A percentile compares a stretch with the other conserved stretches of the same genome.
These are phyloP conservation scores for Brassica incana DNA, from an alignment of 345 rosid genomes.

Conservation along the genomic window DNA sequence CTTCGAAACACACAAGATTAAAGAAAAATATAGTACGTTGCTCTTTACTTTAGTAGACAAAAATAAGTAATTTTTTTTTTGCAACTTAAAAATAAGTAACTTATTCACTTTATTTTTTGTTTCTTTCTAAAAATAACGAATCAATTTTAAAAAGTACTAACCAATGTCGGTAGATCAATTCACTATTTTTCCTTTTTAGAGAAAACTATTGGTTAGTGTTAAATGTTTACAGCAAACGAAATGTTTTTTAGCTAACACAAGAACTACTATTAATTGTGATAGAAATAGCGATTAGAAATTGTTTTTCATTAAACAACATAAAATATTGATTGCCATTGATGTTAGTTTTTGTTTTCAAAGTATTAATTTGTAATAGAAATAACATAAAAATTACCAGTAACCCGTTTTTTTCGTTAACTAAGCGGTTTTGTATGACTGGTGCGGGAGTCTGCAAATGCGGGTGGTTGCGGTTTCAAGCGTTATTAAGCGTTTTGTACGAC, in stretches of 20 bases:
- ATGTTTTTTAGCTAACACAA: not conserved
- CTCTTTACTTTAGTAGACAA: not conserved
- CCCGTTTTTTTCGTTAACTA: not conserved
- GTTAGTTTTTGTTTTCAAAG: not conserved
- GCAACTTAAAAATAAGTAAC: not conserved
- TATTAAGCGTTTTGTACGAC: too few relatives aligned
- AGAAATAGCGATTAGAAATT: not conserved
- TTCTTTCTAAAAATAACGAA: not conserved
- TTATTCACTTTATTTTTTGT: too few relatives aligned
- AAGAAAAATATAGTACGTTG: not conserved
- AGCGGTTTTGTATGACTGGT: too few relatives aligned
- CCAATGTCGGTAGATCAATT: not conserved
- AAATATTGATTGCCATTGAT: too few relatives aligned
- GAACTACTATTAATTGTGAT: not conserved
- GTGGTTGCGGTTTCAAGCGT: too few relatives aligned
- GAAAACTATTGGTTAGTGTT: not conserved
- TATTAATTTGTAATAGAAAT: not conserved
- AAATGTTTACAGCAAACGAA: not conserved
- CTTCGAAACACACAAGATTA: conserved; percentile 16
- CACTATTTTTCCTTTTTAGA: not conserved
- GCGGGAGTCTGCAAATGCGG: too few relatives aligned
- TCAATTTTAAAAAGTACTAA: not conserved
- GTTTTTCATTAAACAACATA: not conserved
- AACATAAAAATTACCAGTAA: not conserved
- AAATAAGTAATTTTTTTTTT: not conserved